Base-by-base conservation (phyloP, 106 monocot species). In the Dioscorea dumetorum region DNA sequence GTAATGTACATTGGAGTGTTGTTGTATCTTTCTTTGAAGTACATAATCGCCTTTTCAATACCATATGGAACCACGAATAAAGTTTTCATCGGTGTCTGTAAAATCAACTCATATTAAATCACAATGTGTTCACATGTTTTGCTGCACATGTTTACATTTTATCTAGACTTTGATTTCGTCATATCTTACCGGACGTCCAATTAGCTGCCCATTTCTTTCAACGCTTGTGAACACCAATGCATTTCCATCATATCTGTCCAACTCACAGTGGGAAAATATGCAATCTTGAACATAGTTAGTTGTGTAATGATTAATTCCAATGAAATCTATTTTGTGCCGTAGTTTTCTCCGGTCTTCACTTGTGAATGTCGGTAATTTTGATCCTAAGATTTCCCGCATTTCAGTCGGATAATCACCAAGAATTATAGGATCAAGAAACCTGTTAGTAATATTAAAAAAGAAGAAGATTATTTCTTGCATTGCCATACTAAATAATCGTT, bases 241-340 rank as follows among this genome's bases (percentile, higher is more conserved):
- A 68, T 83, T 61, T 20, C 50, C 71, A 41, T 54, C 2, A 54
- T 1, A 72, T 32, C 2, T 32, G 11, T 16, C 8, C 50, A 51
- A 52, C 60, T 62, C 35, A 61, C 87, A 87, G 19, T 79, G 72
- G 20, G 72, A 74, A 41, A 77, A 19, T 54, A 54, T 80, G 74
- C 87, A 87, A 31, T 83, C 83, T 50, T 77, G 80, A 3, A 72
- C 77, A 72, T 87, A 86, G 12, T 31, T 4, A 67, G 79, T 64
- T 18, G 79, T 67, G 19, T 87, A 87, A 49, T 87, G 80, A 72
- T 87, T 87, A 18, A 87, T 49, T 48, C 87, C 83, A 23, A 87
- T 83, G 59, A 87, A 87, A 65, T 87, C 87, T 57, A 83, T 28
- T 63, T 80, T 77, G 61, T 71, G 66, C 33, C 62, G 62, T 7